Conservation (phyloP, 2,329 filamentous ascomycete genomes). For the Nemania abortiva region DNA sequence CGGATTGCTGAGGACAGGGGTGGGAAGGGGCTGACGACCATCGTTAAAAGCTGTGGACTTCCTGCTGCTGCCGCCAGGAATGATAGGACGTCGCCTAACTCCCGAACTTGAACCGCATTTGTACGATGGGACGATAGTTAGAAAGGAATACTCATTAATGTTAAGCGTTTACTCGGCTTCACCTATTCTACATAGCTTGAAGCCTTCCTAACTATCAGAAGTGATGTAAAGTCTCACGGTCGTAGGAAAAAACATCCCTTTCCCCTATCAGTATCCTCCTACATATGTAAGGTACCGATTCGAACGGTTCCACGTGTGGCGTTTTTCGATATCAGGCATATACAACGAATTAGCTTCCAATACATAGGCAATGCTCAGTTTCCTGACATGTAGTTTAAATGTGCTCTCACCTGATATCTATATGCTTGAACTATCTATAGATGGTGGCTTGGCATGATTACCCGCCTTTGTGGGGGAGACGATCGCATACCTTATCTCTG, state of each 20-base stretch:
- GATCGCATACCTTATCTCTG: conserved; percentile 28
- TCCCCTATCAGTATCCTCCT: neutral
- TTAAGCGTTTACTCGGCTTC: neutral
- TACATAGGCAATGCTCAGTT: neutral
- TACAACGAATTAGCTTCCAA: neutral
- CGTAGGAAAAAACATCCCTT: neutral
- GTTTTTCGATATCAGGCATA: neutral
- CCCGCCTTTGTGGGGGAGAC: conserved; percentile 18
- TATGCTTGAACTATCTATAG: neutral
- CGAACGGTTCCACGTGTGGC: neutral
- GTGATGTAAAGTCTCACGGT: neutral
- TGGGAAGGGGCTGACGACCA: neutral
- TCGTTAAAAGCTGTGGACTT: neutral
- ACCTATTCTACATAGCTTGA: too few species aligned
- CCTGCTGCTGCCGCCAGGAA: neutral
- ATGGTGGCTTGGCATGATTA: conserved; percentile 3
- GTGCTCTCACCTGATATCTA: neutral
- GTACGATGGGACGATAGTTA: neutral
- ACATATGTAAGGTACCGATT: neutral
- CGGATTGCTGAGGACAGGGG: conserved; percentile 25
- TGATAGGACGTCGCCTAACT: too few species aligned
- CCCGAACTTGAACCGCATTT: neutral
- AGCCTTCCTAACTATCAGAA: neutral
- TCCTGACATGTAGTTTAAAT: neutral
- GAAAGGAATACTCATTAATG: neutral